Evolutionary conservation across 2,329 filamentous ascomycete genomes (phyloP).

Genomic region (Plenodomus tracheiphilus): DNA sequence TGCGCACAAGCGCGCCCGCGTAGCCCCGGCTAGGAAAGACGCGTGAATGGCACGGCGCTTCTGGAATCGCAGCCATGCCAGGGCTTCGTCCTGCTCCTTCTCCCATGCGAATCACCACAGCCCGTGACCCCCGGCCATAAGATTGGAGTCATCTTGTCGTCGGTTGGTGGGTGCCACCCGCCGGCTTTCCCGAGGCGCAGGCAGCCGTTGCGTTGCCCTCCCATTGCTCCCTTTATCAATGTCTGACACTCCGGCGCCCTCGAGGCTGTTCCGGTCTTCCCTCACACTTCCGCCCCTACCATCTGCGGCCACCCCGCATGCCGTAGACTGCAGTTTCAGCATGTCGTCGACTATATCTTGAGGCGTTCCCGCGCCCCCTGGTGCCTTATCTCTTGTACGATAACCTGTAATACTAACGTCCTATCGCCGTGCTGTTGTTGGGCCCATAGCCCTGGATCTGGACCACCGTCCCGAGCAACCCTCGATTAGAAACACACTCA

Average conservation of each 20-base stretch:
- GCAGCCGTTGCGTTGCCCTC: conserved; percentile 5
- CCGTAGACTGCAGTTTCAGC: conserved; percentile 9
- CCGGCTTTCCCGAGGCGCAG: conserved; percentile 10
- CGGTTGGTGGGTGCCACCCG: conserved; percentile 18
- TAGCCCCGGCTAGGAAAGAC: conserved; percentile 18
- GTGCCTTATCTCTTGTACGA: conserved; percentile 16
- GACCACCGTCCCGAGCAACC: conserved; percentile 3
- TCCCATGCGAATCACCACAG: conserved; percentile 20
- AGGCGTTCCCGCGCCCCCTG: conserved; percentile 11
- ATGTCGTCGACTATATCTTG: conserved; percentile 16
- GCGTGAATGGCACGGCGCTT: conserved; percentile 16
- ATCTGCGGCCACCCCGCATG: conserved; percentile 12
- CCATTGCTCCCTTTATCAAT: conserved; percentile 16
- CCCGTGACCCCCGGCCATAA: conserved; percentile 8
- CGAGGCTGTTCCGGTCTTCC: conserved; percentile 13
- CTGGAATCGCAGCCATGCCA: conserved; percentile 3
- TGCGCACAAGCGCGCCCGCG: conserved; percentile 7
- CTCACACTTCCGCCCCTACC: conserved; percentile 11
- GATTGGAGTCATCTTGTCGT: conserved; percentile 8
- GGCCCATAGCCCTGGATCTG: conserved; percentile 5
- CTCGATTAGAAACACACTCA: conserved; percentile 1
- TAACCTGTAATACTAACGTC: conserved; percentile 15
- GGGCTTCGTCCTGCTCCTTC: conserved; percentile 6
- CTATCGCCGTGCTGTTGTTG: conserved; percentile 11
- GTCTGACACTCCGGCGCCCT: conserved; percentile 17